Evolutionary conservation across 306 rosid genomes (phyloP).

Genomic region (Nissolia schottii): DNA sequence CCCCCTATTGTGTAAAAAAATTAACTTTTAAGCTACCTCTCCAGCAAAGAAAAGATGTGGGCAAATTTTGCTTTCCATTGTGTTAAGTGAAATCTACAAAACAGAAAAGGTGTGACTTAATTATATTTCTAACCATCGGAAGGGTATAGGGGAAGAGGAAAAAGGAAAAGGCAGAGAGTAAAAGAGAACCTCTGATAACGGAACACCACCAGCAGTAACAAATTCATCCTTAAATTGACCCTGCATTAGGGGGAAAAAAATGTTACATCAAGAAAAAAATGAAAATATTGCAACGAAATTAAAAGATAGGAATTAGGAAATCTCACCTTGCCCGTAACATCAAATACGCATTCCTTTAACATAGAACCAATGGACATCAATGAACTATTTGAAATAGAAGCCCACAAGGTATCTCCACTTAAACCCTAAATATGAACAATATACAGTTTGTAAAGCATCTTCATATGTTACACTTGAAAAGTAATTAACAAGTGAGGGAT

Average conservation of each 20-base stretch:
- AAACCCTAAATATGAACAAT: constrained; percentile 46
- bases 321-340: constrained; percentile 68
- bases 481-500: not conserved
- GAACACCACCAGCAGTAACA: constrained; percentile 95
- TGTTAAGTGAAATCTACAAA: constrained; percentile 59
- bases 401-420: constrained; percentile 75
- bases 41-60: constrained; percentile 76
- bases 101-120: not conserved
- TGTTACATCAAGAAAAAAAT: not conserved
- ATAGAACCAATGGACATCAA: constrained; percentile 59
- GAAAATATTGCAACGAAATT: not conserved
- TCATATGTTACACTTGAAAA: not conserved
- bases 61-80: constrained; percentile 84
- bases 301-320: constrained; percentile 2
- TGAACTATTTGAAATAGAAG: constrained; percentile 74
- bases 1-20: no score
- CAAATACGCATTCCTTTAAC: constrained; percentile 63
- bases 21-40: constrained; percentile 50
- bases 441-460: constrained; percentile 4
- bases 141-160: not conserved
- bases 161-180: constrained; percentile 26
- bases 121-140: constrained; percentile 10
- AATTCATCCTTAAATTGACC: constrained; percentile 97
- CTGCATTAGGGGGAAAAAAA: constrained; percentile 34
- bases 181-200: constrained; percentile 75